Percentiles rank a stretch among this genome's conserved stretches.
phyloP scores from a whole-genome alignment of 176 grass and related monocot species.

The Neostapfia colusana region DNA sequence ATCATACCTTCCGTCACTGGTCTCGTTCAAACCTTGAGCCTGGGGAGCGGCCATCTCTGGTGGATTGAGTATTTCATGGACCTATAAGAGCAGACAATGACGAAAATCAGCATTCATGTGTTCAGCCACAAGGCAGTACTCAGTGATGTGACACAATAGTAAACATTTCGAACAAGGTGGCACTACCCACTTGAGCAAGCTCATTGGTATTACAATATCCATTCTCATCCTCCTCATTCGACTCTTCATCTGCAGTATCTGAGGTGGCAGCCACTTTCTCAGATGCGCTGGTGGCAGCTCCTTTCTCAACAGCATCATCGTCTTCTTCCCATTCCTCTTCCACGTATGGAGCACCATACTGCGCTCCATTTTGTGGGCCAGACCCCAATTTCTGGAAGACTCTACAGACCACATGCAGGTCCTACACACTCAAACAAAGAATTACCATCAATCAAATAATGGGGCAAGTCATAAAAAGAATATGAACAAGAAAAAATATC shows the following conservation, averaged over 20 bases:
- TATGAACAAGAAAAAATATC: too few species aligned
- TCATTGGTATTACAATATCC: conserved; percentile 51
- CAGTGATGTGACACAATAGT: neutral
- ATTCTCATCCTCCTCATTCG: conserved; percentile 46
- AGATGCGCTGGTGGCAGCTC: conserved; percentile 26
- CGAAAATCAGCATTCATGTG: conserved; percentile 26
- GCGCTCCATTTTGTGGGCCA: conserved; percentile 86
- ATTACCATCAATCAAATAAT: neutral
- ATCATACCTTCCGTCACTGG: conserved; percentile 11
- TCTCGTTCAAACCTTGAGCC: conserved; percentile 40
- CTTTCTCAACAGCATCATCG: conserved; percentile 45
- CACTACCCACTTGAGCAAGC: conserved; percentile 38
- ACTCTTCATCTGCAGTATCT: conserved; percentile 46
- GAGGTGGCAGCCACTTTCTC: conserved; percentile 21
- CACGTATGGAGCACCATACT: conserved; percentile 86
- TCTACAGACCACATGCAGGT: conserved; percentile 87
- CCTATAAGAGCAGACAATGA: conserved; percentile 27
- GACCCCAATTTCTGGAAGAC: conserved; percentile 84
- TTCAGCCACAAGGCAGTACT: conserved; percentile 12
- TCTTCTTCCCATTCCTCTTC: conserved; percentile 97
- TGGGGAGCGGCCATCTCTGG: conserved; percentile 21
- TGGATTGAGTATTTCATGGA: conserved; percentile 22
- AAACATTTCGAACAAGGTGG: too few species aligned
- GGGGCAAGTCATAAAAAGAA: neutral
- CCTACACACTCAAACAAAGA: conserved; percentile 39